Evolutionary conservation across 345 rosid species (phyloP).

Genomic region (Combretum micranthum): DNA sequence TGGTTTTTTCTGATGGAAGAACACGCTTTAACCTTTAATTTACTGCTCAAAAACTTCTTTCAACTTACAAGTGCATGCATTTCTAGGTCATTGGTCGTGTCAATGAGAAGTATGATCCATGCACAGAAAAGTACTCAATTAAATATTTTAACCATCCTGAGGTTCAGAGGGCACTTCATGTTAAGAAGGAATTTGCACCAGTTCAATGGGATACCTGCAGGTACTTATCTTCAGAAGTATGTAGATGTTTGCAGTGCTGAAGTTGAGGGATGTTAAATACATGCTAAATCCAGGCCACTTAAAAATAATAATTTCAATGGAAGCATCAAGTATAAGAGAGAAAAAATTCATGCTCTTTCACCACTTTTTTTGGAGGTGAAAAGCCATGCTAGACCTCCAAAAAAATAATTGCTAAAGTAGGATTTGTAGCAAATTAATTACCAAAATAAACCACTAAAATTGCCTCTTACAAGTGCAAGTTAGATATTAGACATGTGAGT

Average conservation of each 20-base stretch:
- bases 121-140: constrained; percentile 75
- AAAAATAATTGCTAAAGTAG: too few species aligned
- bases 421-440: too few species aligned
- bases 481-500: too few species aligned
- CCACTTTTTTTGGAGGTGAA: too few species aligned
- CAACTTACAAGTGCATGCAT: neutral
- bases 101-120: constrained; percentile 82
- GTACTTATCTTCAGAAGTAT: constrained; percentile 24
- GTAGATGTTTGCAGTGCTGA: neutral
- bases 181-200: constrained; percentile 53
- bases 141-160: constrained; percentile 79
- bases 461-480: too few species aligned
- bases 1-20: too few species aligned
- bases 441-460: too few species aligned
- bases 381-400: too few species aligned
- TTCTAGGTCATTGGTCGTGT: constrained; percentile 46
- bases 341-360: too few species aligned
- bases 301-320: too few species aligned
- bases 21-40: neutral
- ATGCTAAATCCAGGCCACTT: neutral
- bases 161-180: constrained; percentile 80
- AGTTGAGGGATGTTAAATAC: neutral
- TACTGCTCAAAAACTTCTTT: neutral
- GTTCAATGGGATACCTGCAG: constrained; percentile 88
- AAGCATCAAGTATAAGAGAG: too few species aligned